phyloP scores from a whole-genome alignment of 2,329 filamentous ascomycete genomes.

The Hymenoscyphus occultus region DNA sequence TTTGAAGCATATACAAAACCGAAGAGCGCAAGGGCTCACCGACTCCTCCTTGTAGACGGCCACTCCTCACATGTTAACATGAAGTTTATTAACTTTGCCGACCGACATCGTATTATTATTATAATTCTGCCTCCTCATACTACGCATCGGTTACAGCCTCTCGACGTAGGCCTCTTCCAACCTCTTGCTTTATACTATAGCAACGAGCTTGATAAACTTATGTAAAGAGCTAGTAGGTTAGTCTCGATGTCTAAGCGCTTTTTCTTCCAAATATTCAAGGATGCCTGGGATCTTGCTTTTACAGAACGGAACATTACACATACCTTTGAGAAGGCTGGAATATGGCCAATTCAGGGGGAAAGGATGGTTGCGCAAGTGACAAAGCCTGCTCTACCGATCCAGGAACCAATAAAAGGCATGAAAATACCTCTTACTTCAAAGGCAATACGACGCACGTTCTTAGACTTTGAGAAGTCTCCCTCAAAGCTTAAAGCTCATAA shows the following conservation, averaged over 20 bases:
- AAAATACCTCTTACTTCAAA: background rate
- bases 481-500: background rate
- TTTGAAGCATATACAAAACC: background rate
- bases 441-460: background rate
- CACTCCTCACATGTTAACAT: constrained; percentile 1
- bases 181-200: background rate
- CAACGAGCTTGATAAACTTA: background rate
- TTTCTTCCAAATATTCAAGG: background rate
- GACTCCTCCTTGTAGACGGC: constrained; percentile 1
- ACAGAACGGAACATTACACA: background rate
- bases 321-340: background rate
- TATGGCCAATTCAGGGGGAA: background rate
- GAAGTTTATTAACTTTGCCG: background rate
- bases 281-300: background rate
- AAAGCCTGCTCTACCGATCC: background rate
- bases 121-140: constrained; percentile 1
- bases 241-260: background rate
- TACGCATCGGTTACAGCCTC: constrained; percentile 4
- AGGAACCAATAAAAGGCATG: background rate
- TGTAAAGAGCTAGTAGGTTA: background rate
- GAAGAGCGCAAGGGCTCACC: background rate
- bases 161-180: background rate
- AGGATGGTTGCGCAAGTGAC: background rate
- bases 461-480: background rate
- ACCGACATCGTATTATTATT: background rate